Evolutionary conservation across 2,329 filamentous ascomycete genomes (phyloP).

Genomic region (Diplodia intermedia): DNA sequence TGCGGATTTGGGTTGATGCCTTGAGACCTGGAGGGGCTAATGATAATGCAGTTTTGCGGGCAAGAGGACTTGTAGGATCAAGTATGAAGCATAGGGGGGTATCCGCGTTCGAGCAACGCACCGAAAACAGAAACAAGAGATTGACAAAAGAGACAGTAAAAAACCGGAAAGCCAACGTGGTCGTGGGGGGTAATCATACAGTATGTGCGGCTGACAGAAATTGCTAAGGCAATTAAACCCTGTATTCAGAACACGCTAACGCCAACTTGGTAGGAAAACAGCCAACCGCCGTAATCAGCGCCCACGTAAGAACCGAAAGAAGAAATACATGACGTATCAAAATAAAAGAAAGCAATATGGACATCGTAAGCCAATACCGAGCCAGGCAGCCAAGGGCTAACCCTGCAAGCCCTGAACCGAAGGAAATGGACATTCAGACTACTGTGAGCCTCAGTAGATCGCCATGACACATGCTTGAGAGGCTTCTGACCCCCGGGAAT

Average conservation of each 20-base stretch:
- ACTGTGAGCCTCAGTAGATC: neutral
- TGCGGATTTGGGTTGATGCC: neutral
- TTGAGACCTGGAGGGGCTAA: constrained; percentile 25
- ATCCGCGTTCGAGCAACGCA: constrained; percentile 22
- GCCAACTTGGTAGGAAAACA: neutral
- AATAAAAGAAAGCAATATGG: constrained; percentile 8
- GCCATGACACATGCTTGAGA: constrained; percentile 10
- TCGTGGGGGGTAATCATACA: constrained; percentile 26
- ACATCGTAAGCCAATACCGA: constrained; percentile 12
- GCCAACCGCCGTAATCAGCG: neutral
- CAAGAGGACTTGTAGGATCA: constrained; percentile 8
- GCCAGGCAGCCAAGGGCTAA: neutral
- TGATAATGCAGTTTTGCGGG: constrained; percentile 17
- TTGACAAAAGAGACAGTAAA: neutral
- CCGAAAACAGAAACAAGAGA: neutral
- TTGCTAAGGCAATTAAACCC: neutral
- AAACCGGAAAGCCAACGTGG: neutral
- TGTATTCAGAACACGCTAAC: neutral
- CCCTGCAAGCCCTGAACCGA: neutral
- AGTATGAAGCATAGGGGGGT: constrained; percentile 21
- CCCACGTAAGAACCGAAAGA: neutral
- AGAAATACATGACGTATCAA: neutral
- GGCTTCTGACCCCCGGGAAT: neutral
- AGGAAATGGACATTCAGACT: neutral
- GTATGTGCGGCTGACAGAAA: constrained; percentile 15